These are phyloP conservation scores for Colletotrichum sp. DNA, from an alignment of 2,329 filamentous ascomycete genomes.

Conservation along the genomic window DNA sequence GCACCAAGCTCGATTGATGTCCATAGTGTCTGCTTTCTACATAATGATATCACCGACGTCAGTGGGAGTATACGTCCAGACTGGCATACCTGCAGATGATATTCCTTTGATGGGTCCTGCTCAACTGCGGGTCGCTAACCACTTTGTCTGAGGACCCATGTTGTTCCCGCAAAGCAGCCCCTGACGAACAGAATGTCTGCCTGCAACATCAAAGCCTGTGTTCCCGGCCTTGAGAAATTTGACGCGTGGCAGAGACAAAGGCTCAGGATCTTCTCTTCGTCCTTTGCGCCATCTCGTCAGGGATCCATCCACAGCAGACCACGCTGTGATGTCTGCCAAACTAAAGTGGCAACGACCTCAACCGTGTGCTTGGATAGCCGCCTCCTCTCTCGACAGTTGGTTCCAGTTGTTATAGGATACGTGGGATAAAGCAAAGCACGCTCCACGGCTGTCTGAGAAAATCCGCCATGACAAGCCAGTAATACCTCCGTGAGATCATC, in stretches of 20 bases:
- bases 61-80: no score
- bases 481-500: neutral
- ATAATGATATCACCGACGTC: no score
- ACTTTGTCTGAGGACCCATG: neutral
- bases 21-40: no score
- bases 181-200: neutral
- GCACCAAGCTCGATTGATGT: neutral
- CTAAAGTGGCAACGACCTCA: neutral
- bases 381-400: no score
- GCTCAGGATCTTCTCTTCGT: accelerated
- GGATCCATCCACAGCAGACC: accelerated
- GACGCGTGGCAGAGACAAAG: neutral
- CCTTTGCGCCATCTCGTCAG: neutral
- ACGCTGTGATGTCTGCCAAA: neutral
- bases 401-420: neutral
- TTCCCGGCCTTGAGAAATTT: neutral
- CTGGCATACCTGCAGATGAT: neutral
- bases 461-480: neutral
- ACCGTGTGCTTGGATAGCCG: neutral
- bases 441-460: neutral
- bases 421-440: accelerated
- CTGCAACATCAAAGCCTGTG: neutral
- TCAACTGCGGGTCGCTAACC: neutral
- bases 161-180: neutral
- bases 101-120: neutral